Evolutionary conservation across 441 rosid genomes (phyloP).

Genomic region (Viola pubescens): DNA sequence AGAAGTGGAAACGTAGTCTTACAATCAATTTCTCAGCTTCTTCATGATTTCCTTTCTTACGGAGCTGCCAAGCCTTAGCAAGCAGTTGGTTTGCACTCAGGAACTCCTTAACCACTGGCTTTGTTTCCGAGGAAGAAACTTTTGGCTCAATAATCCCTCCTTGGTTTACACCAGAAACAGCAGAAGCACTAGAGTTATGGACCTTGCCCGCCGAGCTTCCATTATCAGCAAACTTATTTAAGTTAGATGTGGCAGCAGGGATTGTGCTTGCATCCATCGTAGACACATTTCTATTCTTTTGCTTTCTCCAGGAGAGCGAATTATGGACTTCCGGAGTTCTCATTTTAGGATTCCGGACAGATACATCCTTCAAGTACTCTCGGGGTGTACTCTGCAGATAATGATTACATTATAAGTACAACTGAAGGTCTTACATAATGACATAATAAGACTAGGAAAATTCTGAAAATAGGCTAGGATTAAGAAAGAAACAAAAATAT

Average conservation of each 20-base stretch:
- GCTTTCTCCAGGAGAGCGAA: conserved; percentile 71
- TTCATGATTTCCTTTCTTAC: conserved; percentile 71
- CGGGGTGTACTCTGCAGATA: conserved; percentile 33
- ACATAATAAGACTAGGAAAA: not conserved
- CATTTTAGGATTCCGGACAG: conserved; percentile 47
- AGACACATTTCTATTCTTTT: conserved; percentile 31
- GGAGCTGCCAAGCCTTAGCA: conserved; percentile 85
- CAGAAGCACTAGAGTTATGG: conserved; percentile 14
- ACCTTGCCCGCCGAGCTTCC: conserved; percentile 38
- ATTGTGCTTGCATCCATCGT: conserved; percentile 42
- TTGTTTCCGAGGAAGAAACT: conserved; percentile 22
- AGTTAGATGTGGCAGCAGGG: conserved; percentile 43
- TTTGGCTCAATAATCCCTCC: conserved; percentile 22
- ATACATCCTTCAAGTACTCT: conserved; percentile 54
- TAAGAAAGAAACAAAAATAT: not conserved
- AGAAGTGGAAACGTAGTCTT: conserved; percentile 10
- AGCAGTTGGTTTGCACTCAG: conserved; percentile 70
- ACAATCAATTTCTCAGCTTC: conserved; percentile 81
- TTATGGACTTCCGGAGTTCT: conserved; percentile 58
- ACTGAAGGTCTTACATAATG: too few species aligned
- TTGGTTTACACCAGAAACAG: conserved; percentile 21
- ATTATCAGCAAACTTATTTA: conserved; percentile 66
- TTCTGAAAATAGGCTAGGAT: not conserved
- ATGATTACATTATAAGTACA: conserved; percentile 9
- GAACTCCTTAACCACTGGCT: conserved; percentile 22